Conservation (phyloP, 73 alveolate species). For the Tetrahymena malaccensis region DNA sequence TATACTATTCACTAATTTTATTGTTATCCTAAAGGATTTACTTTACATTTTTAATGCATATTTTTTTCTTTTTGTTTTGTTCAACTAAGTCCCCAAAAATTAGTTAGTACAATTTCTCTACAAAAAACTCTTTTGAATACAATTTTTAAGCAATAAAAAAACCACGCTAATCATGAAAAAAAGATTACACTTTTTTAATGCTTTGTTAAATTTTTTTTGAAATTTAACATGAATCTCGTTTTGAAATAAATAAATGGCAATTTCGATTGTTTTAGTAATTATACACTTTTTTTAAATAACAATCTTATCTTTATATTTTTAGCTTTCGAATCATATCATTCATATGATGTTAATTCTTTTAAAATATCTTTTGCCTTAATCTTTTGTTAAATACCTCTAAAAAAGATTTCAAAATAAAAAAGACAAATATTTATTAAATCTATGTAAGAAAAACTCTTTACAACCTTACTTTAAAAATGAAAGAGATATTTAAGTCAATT, state of each 20-base stretch:
- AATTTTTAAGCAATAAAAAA: neutral
- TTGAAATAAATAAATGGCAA: too few species aligned
- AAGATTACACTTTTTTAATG: neutral
- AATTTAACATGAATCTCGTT: too few species aligned
- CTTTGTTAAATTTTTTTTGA: neutral
- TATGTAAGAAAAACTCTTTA: neutral
- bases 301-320: neutral
- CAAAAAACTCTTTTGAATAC: neutral
- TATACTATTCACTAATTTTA: neutral
- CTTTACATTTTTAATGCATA: neutral
- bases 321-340: neutral
- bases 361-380: neutral
- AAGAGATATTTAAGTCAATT: neutral
- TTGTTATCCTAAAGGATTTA: neutral
- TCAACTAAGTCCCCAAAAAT: neutral
- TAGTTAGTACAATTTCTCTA: neutral
- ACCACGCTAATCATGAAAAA: neutral
- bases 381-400: neutral
- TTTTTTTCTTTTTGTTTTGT: neutral
- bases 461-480: neutral
- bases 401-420: neutral
- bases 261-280: too few species aligned
- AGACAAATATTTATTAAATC: too few species aligned
- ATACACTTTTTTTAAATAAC: neutral
- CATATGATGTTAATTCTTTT: neutral